Conservation (phyloP, 805 yeast species). For the Aciculoconidium aculeatum region DNA sequence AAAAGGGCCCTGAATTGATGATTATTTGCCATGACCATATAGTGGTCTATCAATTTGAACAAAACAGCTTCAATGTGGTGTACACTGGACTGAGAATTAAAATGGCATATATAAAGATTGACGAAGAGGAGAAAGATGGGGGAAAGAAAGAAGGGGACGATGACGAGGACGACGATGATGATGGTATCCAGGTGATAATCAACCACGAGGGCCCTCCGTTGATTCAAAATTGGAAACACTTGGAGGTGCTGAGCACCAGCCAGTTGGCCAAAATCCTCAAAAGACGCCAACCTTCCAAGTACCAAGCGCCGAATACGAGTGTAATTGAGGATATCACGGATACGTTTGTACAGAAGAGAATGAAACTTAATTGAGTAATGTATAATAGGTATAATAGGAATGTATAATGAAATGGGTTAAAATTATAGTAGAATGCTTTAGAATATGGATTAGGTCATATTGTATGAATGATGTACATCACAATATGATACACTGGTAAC, state of each 20-base stretch:
- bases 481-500: constrained; percentile 1
- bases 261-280: too few species aligned
- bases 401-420: too few species aligned
- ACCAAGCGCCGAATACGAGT: constrained; percentile 4
- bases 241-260: constrained; percentile 6
- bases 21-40: constrained; percentile 4
- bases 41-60: constrained; percentile 2
- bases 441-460: constrained; percentile 8
- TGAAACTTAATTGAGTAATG: constrained; percentile 1
- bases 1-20: constrained; percentile 3
- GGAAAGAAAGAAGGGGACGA: constrained; percentile 1
- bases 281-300: too few species aligned
- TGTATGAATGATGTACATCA: background rate
- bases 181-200: too few species aligned
- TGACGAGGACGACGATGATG: too few species aligned
- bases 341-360: constrained; percentile 13
- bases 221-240: constrained; percentile 8
- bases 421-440: too few species aligned
- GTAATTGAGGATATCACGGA: constrained; percentile 22
- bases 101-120: constrained; percentile 2
- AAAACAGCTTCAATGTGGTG: constrained; percentile 4
- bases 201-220: too few species aligned
- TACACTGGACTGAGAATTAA: constrained; percentile 1
- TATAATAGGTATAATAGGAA: too few species aligned
- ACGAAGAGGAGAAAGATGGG: constrained; percentile 2